Base-by-base conservation (phyloP, 2,329 filamentous ascomycete species). In the Chaetothyriales sp. region DNA sequence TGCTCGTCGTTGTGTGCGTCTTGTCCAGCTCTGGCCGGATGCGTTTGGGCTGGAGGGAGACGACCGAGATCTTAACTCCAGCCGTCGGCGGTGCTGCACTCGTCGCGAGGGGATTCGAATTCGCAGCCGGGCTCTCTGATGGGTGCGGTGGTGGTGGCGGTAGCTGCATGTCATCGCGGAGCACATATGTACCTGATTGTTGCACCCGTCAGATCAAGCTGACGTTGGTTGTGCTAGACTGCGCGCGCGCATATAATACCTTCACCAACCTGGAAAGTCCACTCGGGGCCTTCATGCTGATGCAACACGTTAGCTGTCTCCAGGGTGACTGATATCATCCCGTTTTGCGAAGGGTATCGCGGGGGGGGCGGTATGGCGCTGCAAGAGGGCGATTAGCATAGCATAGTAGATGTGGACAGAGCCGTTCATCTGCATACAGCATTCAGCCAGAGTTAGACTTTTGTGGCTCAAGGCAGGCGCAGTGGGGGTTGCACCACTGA, bases 141-240 rank as follows among this genome's bases (percentile, higher is more conserved):
- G 92, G 92, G 68, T 98, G 92, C 12, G 89, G 89, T 56, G 90
- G 90, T 51, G 92, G 92, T 32, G 89, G 95, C 44, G 92, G 90
- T 51, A 98, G 81, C 59, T 88, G 84, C 25, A 98, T 73, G 65
- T 95, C 86, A 68, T 98, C 90, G 65, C 88, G 84, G 44, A 96
- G 78, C 19, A 85, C 76, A 63, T 98, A 98, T 54, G 86, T 90
- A 62, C 89, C 87, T 92, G 60, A 49, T 19, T n/a, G 19, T 39
- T 39, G 10, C 15, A 43, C 12, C 3, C 5, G 32, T 18, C 19
- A 26, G 19, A n/a, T 19, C 8, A 28, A 26, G 12, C 19, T 55
- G 9, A 51, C 15, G 2, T 39, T 39, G 10, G 10, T 5, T 15
- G 12, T 39, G 45, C 26, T 25, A 43, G 44, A 42, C 22, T 22